Evolutionary conservation across 257 asterid genomes (phyloP), one percentile per base, ranked within the genome.

Genomic region (Solanum peruvianum): DNA sequence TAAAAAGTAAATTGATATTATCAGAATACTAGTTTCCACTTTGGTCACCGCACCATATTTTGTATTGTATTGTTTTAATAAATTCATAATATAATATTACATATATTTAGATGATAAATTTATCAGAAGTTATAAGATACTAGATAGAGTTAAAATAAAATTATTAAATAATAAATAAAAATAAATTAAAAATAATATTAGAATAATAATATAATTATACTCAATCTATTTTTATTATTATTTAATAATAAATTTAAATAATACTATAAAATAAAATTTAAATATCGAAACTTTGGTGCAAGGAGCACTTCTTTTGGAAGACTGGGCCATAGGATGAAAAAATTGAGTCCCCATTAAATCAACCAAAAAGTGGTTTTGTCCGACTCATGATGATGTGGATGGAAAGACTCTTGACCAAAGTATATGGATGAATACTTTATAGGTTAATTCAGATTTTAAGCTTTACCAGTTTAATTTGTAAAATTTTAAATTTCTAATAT

Each of bases 351-450:
- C 62, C 60, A 39, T 70, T 78, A 77, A 77, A 91, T 84, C 82
- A 89, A 41, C 37, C 45, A 44, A 27, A 88, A 92, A 87, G 89
- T 70, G 41, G 39, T 75, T 88, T 90, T 89, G 93, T 90, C 93
- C n/a, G 88, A 90, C 91, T 90, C 94, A 92, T 77, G 90, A 73
- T 89, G 94, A 92, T 90, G 93, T 90, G 94, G 89, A 82, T 75
- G 85, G 66, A 20, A 88, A 52, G 88, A 83, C 62, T 16, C 47
- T 29, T 35, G 25, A 82, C 86, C 69, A 49, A 29, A 47, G 25
- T 41, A 18, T 77, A 56, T 27, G 9, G 25, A 77, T 44, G 37
- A 25, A 44, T 77, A 41, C 20, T 47, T 80, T 45, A 76, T 15
- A 75, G 62, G 21, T 9, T 23, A 75, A 72, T 75, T 27, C 27